phyloP scores from a whole-genome alignment of 768 basidiomycete genomes.

The Punctularia strigosozonata region DNA sequence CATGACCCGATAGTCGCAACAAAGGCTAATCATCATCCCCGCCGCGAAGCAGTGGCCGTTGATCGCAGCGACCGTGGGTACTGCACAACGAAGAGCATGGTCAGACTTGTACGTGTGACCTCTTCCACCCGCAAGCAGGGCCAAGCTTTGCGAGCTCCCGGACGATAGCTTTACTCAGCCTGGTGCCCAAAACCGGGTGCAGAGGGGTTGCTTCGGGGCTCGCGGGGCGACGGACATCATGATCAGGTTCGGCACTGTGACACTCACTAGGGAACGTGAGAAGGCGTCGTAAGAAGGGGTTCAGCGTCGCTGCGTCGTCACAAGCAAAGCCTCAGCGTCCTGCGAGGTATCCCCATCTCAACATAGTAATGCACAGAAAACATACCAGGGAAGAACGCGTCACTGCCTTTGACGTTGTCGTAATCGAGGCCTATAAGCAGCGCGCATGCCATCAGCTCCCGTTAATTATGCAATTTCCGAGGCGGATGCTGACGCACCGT shows the following conservation, averaged over 20 bases:
- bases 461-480: not conserved
- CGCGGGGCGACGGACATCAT: no score
- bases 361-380: not conserved
- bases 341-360: not conserved
- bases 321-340: not conserved
- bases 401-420: constrained; percentile 34
- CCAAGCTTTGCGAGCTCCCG: no score
- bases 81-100: constrained; percentile 21
- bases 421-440: constrained; percentile 47
- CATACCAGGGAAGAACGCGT: constrained; percentile 57
- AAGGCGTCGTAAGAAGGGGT: constrained; percentile 58
- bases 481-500: constrained; percentile 32
- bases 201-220: no score
- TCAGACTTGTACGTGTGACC: not conserved
- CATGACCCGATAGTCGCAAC: constrained; percentile 86
- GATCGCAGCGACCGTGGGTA: constrained; percentile 69
- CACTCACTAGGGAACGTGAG: constrained; percentile 66
- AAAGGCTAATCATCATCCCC: constrained; percentile 66
- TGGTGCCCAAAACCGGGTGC: no score
- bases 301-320: constrained; percentile 46
- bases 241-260: no score
- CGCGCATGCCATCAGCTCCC: constrained; percentile 1
- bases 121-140: not conserved
- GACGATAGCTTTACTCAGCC: no score
- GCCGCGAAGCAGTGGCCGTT: constrained; percentile 85